Conservation (phyloP, 495 filamentous ascomycete genomes). For the Pseudomonodictys pantanalensis region DNA sequence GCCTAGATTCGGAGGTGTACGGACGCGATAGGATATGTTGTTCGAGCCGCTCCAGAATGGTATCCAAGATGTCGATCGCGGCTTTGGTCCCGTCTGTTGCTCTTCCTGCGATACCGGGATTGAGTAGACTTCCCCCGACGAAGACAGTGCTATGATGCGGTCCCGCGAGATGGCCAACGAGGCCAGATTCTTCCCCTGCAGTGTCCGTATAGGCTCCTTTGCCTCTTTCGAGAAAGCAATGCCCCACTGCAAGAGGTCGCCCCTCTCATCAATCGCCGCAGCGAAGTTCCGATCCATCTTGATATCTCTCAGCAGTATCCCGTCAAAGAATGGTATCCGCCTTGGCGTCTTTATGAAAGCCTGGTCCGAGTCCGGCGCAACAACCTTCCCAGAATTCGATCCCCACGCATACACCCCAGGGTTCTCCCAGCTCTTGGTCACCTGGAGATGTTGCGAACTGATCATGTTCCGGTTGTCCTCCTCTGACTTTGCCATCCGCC, state of each 20-base stretch:
- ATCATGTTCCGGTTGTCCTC: constrained; percentile 71
- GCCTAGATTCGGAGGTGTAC: constrained; percentile 63
- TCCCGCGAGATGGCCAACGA: constrained; percentile 73
- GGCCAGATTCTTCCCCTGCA: constrained; percentile 76
- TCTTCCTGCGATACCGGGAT: constrained; percentile 72
- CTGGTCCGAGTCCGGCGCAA: constrained; percentile 78
- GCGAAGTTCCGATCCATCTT: constrained; percentile 81
- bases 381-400: constrained; percentile 78
- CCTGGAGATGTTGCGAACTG: constrained; percentile 75
- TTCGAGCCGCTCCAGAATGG: constrained; percentile 65
- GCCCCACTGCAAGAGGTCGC: constrained; percentile 92
- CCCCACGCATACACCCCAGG: constrained; percentile 95
- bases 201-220: constrained; percentile 62
- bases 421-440: constrained; percentile 82
- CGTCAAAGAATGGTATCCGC: constrained; percentile 78
- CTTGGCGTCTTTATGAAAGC: constrained; percentile 72
- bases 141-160: constrained; percentile 75
- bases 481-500: constrained; percentile 49
- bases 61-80: constrained; percentile 65
- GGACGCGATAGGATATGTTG: constrained; percentile 63
- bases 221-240: constrained; percentile 61
- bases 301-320: constrained; percentile 78
- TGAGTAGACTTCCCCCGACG: constrained; percentile 79
- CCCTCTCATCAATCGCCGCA: constrained; percentile 83
- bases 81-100: constrained; percentile 62